Conservation (phyloP, 169 alveolate species). For the Plasmodium inui region DNA sequence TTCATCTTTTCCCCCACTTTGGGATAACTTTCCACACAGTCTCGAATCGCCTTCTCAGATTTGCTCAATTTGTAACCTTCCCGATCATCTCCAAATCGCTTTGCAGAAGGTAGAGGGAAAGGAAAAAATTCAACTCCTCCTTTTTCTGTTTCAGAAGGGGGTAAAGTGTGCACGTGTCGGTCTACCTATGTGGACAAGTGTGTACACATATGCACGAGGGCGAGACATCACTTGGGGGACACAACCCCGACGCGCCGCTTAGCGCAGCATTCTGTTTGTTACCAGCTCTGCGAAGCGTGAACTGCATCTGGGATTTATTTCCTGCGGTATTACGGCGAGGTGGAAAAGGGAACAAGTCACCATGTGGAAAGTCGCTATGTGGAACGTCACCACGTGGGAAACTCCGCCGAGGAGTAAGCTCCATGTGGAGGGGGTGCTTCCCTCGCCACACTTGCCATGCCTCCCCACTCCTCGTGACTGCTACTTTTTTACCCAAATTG, state of each 20-base stretch:
- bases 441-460: neutral
- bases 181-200: neutral
- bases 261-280: neutral
- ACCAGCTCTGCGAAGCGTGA: constrained; percentile 6
- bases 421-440: neutral
- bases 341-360: neutral
- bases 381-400: neutral
- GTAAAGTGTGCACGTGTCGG: neutral
- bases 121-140: neutral
- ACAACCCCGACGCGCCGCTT: neutral
- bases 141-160: constrained; percentile 7
- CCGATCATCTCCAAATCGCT: constrained; percentile 26
- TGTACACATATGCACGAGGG: neutral
- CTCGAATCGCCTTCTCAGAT: neutral
- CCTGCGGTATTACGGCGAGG: neutral
- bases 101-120: constrained; percentile 13
- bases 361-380: neutral
- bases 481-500: neutral
- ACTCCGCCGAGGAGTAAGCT: neutral
- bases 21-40: neutral
- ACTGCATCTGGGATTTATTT: constrained; percentile 4
- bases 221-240: neutral
- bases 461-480: neutral
- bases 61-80: constrained; percentile 4
- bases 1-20: neutral